phyloP scores from a whole-genome alignment of 2,329 filamentous ascomycete species.

The Diplodia corticola region DNA sequence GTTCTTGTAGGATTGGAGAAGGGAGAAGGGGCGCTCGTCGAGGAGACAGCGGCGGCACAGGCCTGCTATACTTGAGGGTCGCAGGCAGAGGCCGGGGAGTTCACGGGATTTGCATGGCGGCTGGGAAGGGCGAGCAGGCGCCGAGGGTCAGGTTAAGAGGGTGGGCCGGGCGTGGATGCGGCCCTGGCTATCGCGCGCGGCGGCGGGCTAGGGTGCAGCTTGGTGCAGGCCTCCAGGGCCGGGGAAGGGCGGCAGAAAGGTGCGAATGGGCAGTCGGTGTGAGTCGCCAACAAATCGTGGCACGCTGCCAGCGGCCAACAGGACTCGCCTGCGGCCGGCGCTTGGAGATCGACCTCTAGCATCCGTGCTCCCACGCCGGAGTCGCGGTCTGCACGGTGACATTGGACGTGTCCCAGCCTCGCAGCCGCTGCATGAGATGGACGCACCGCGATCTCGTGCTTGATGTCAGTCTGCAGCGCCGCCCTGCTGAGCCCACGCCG shows the following conservation, averaged over 20 bases:
- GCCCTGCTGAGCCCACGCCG: background rate
- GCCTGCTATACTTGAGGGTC: background rate
- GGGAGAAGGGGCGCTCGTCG: background rate
- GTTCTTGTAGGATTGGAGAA: background rate
- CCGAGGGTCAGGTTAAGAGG: conserved; percentile 16
- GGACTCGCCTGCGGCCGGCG: conserved; percentile 8
- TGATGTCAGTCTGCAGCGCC: conserved; percentile 14
- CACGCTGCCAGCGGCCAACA: conserved; percentile 17
- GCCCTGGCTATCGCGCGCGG: conserved; percentile 15
- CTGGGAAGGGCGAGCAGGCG: background rate
- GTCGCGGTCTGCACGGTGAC: conserved; percentile 16
- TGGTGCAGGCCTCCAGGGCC: background rate
- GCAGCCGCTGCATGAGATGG: conserved; percentile 8
- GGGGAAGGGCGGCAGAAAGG: conserved; percentile 15
- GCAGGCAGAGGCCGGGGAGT: conserved; percentile 1
- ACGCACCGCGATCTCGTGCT: conserved; percentile 10
- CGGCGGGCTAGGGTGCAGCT: background rate
- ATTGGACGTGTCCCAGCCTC: conserved; percentile 16
- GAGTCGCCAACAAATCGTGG: conserved; percentile 20
- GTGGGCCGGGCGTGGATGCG: background rate
- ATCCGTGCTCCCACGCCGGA: conserved; percentile 1
- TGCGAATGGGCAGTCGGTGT: conserved; percentile 21
- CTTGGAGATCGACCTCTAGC: conserved; percentile 9
- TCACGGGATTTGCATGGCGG: conserved; percentile 19
- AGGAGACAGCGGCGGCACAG: background rate